Percentiles rank a stretch among this genome's conserved stretches.
Conservation (phyloP, 2,329 filamentous ascomycete genomes). For the Celoporthe dispersa region DNA sequence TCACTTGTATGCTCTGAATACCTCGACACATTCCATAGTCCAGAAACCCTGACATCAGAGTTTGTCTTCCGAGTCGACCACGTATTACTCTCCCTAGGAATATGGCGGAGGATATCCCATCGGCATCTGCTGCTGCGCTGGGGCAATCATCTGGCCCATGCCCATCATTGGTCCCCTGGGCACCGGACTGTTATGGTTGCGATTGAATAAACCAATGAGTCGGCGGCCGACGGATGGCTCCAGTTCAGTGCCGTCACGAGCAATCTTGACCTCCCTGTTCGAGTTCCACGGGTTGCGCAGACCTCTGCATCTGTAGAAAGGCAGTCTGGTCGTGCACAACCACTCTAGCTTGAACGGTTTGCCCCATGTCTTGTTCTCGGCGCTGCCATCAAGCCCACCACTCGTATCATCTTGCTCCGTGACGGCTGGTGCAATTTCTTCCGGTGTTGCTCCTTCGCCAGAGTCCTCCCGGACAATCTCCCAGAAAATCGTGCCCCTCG, state of each 20-base stretch:
- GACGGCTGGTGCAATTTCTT: constrained; percentile 47
- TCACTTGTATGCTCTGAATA: background rate
- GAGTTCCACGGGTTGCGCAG: constrained; percentile 94
- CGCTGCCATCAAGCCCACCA: constrained; percentile 44
- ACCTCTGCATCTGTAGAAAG: constrained; percentile 87
- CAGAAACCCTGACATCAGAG: background rate
- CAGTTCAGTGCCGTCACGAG: constrained; percentile 89
- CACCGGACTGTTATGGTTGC: constrained; percentile 34
- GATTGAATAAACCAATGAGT: constrained; percentile 79
- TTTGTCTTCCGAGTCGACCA: background rate
- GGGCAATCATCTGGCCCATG: constrained; percentile 22
- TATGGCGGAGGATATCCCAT: constrained; percentile 25
- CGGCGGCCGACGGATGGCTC: constrained; percentile 80
- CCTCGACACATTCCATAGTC: background rate
- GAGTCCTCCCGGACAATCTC: constrained; percentile 67
- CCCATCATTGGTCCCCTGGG: constrained; percentile 25
- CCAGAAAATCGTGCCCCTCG: constrained; percentile 97
- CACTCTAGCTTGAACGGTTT: constrained; percentile 92
- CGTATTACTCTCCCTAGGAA: constrained; percentile 10
- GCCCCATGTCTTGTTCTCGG: constrained; percentile 74
- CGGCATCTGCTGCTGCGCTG: constrained; percentile 22
- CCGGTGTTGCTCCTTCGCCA: constrained; percentile 45
- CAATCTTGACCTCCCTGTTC: constrained; percentile 94
- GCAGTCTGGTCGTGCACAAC: constrained; percentile 80
- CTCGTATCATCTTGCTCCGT: constrained; percentile 46